Evolutionary conservation across 2,329 filamentous ascomycete species (phyloP).

Genomic region (Cryphonectria parasitica): DNA sequence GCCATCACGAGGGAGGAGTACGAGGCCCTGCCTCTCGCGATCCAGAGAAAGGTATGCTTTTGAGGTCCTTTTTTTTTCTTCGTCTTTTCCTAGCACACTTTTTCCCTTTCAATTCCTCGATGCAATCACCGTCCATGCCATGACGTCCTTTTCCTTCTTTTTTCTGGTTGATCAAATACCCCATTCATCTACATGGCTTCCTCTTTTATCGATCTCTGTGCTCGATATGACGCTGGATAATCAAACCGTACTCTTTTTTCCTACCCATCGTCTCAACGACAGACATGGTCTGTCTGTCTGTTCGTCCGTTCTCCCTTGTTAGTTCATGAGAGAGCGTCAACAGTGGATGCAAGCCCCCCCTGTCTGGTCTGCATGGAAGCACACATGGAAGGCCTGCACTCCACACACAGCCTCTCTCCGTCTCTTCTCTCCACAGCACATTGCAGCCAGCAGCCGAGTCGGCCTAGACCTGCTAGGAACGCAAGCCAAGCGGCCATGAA

Average conservation of each 20-base stretch:
- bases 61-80: no score
- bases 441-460: not conserved
- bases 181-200: not conserved
- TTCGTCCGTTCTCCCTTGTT: not conserved
- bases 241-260: not conserved
- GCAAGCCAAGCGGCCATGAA: not conserved
- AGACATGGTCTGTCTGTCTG: not conserved
- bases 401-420: not conserved
- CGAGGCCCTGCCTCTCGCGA: constrained; percentile 53
- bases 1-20: constrained; percentile 51
- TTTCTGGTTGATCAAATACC: not conserved
- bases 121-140: no score
- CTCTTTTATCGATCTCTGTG: not conserved
- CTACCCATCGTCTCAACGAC: not conserved
- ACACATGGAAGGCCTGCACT: not conserved
- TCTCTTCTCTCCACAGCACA: not conserved
- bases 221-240: not conserved
- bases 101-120: not conserved
- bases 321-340: not conserved
- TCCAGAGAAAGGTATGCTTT: constrained; percentile 54
- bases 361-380: not conserved
- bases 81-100: not conserved
- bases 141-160: not conserved
- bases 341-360: not conserved
- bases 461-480: not conserved